Evolutionary conservation across 2,329 filamentous ascomycete species (phyloP).

Genomic region (Furcasterigmium sp.): DNA sequence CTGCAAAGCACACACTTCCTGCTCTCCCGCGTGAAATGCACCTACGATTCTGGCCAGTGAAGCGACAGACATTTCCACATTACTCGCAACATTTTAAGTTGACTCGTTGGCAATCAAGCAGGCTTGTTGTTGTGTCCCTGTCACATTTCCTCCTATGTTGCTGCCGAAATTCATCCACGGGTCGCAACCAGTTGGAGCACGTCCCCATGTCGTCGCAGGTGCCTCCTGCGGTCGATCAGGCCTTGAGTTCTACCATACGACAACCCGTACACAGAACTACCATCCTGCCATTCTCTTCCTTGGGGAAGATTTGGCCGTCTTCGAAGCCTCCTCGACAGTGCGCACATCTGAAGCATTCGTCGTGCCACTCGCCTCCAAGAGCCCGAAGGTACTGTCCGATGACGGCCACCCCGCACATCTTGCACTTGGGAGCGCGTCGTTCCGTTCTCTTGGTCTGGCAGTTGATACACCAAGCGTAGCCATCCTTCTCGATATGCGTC

Average conservation of each 20-base stretch:
- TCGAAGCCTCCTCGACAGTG: constrained; percentile 55
- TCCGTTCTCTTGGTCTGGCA: constrained; percentile 93
- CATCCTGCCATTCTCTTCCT: constrained; percentile 39
- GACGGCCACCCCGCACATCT: constrained; percentile 76
- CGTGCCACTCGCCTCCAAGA: constrained; percentile 89
- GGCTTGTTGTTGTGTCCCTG: no score
- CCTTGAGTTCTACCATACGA: constrained; percentile 56
- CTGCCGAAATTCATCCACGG: no score
- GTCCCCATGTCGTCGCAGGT: no score
- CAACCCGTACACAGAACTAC: constrained; percentile 58
- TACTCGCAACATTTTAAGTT: no score
- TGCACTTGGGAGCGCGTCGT: constrained; percentile 81
- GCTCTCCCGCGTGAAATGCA: no score
- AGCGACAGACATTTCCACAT: no score
- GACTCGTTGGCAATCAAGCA: no score
- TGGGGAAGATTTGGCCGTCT: constrained; percentile 61
- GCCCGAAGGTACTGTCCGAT: constrained; percentile 87
- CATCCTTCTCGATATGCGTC: constrained; percentile 86
- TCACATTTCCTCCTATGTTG: no score
- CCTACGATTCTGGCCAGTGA: no score
- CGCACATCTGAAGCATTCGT: constrained; percentile 80
- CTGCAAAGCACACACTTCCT: no score
- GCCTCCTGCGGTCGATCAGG: no score
- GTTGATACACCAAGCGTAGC: constrained; percentile 91
- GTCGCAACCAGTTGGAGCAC: no score